Evolutionary conservation across 306 rosid species (phyloP), one percentile per base, ranked within the genome.

Genomic region (Castanea crenata): DNA sequence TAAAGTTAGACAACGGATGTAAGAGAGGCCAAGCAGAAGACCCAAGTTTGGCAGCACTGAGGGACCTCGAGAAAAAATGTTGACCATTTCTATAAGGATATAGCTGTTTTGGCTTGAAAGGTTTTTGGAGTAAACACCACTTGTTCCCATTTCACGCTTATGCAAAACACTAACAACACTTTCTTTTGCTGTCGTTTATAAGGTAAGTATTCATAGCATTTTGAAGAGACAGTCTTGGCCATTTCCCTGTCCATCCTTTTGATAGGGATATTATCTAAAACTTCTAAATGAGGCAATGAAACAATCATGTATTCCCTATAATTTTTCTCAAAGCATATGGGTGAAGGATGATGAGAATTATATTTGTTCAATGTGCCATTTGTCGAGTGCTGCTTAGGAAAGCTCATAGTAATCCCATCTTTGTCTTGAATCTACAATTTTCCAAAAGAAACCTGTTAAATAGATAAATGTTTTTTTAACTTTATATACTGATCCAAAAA

Each of bases 271-370:
- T 88, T 87, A 81, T 92, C 97, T 75, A 91, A 83, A 78, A 78
- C 83, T 86, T 87, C 85, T 76, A 92, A 82, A 69, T 82, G 85
- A 27, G 94, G 89, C 77, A 92, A 83, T 61, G 94, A 91, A 80
- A 91, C 90, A 80, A 89, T 84, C 88, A 92, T 91, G 88, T 82
- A 92, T 77, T 92, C 96, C 82, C 96, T 88, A 80, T 92, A 92
- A 81, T 91, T 83, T 77, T 87, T 90, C 87, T 91, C 92, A 54
- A 82, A 86, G 85, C 97, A 92, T 81, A 92, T 91, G 72, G 94
- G 96, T 5, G 97, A 92, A 77, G 94, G 83, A 88, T 91, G 90
- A 84, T 83, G 64, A 65, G 96, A 84, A 80, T 85, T 86, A 56
- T 88, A 84, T 75, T 83, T 34, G 18, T 21, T 89, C 76, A 70